Evolutionary conservation across 2,329 filamentous ascomycete genomes (phyloP), one percentile per base, ranked within the genome.

Genomic region (Coniochaeta sp.): DNA sequence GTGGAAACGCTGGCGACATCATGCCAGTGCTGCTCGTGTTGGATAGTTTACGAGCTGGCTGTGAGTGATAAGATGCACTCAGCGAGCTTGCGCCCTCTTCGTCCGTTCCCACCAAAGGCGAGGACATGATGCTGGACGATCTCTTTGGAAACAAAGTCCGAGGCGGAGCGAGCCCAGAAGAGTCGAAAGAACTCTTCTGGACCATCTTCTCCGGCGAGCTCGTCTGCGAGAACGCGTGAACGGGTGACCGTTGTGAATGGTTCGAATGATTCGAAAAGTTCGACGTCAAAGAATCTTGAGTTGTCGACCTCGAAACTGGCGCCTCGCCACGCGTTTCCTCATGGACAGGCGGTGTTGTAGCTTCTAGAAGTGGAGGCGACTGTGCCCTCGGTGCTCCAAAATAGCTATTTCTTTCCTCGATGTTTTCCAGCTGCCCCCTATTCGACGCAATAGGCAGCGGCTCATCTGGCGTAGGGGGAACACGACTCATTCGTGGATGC

Each of bases 21-120:
- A 79, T 76, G 58, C 78, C 77, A 61, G 81, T 93, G 65, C 88
- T 88, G 17, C 85, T 83, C 1, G 93, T 88, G 17, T 85, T 83
- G 1, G 93, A 96, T 57, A 92, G 77, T 70, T 95, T 95, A 50
- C 92, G 85, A n/a, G 84, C 78, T 31, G 86, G 82, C 7, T 89
- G 85, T 57, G 91, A 90, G 58, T 82, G 77, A 40, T 81, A 76
- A 0, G 82, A 84, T 17, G 74, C 74, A 61, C 75, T 74, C 69
- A 87, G 78, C 54, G 81, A 81, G 61, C 72, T 75, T 17, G 81
- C 76, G 54, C 79, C 81, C 59, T 93, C 90, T 59, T 91, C 89
- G 58, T 93, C 90, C 1, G 85, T 87, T 31, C 84, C 86, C 60
- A 89, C 81, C 9, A 81, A 74, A 16, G 88, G 85, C 6, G 83